These are phyloP conservation scores for Rubus idaeus DNA, from an alignment of 306 rosid species.

Conservation along the genomic window DNA sequence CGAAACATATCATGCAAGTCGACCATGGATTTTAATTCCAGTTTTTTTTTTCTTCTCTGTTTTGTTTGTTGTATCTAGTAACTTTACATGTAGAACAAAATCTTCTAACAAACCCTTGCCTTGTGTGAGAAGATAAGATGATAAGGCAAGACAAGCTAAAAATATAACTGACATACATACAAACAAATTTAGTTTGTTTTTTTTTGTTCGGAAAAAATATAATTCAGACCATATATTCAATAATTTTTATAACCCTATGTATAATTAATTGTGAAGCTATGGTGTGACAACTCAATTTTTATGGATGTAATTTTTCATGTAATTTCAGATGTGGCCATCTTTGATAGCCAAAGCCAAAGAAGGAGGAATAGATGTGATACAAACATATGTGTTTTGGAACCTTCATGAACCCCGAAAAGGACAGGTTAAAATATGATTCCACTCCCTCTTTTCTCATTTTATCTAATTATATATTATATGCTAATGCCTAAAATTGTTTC, in stretches of 20 bases:
- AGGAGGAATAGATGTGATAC: slow-evolving; percentile 82
- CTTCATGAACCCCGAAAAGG: slow-evolving; percentile 78
- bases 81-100: background rate
- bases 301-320: background rate
- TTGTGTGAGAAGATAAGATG: slow-evolving; percentile 5
- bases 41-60: background rate
- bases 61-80: background rate
- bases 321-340: slow-evolving; percentile 77
- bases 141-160: background rate
- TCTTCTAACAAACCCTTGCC: slow-evolving; percentile 1
- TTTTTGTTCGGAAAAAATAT: background rate
- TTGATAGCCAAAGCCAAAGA: slow-evolving; percentile 71
- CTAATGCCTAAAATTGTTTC: background rate
- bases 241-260: background rate
- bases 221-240: background rate
- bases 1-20: background rate
- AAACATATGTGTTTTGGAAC: slow-evolving; percentile 93
- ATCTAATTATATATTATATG: too few species aligned
- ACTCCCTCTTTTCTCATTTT: background rate
- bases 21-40: background rate
- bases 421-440: slow-evolving; percentile 38
- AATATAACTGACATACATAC: background rate
- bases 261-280: background rate
- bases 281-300: background rate
- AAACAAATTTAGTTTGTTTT: background rate